Evolutionary conservation across 345 rosid genomes (phyloP).

Genomic region (Alliaria petiolata): DNA sequence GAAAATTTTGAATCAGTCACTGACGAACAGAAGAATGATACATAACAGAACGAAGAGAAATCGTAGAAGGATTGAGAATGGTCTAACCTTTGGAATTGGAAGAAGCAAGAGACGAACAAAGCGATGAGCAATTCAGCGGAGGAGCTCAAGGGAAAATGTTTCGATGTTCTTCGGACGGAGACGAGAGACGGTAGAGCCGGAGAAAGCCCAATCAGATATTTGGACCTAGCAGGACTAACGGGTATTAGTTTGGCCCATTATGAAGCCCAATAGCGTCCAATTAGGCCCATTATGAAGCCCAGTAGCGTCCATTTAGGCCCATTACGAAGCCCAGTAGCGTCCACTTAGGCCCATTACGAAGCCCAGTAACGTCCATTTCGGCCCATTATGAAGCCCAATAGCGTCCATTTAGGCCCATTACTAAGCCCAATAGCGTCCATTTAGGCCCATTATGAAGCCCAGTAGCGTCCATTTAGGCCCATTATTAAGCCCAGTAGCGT

Average conservation of each 20-base stretch:
- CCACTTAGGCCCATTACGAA: too few relatives aligned
- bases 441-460: too few relatives aligned
- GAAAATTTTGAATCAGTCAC: not conserved
- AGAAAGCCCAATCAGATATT: not conserved
- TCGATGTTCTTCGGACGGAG: conserved; percentile 11
- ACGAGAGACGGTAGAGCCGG: not conserved
- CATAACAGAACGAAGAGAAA: not conserved
- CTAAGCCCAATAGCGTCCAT: too few relatives aligned
- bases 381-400: not conserved
- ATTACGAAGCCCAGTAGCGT: too few relatives aligned
- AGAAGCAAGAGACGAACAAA: not conserved
- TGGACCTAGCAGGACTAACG: not conserved
- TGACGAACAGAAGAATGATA: not conserved
- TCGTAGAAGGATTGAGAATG: conserved; percentile 1
- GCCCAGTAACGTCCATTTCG: too few relatives aligned
- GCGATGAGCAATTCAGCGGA: conserved; percentile 16
- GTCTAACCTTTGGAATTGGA: conserved; percentile 23
- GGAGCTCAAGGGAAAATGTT: conserved; percentile 8
- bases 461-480: too few relatives aligned
- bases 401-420: too few relatives aligned
- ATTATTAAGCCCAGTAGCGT: too few relatives aligned
- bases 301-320: too few relatives aligned
- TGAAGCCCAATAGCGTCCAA: not conserved
- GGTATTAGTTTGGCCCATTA: not conserved
- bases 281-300: too few relatives aligned